A percentile compares a stretch with the other conserved stretches of the same genome.
These are phyloP conservation scores for Flaveria trinervia DNA, from an alignment of 129 eudicot genomes.

Conservation along the genomic window DNA sequence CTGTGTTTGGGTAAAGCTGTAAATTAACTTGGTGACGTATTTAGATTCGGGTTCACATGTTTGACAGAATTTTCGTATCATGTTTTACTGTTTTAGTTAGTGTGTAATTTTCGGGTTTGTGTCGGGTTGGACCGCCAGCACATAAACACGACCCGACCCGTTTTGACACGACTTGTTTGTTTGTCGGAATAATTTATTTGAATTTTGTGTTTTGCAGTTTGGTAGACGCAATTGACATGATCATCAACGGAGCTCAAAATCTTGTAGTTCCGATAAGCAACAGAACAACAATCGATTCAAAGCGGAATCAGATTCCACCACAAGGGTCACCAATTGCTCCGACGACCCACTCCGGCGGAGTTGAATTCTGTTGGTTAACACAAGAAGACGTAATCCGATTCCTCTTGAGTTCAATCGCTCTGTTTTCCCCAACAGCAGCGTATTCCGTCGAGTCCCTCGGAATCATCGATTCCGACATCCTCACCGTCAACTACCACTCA, in stretches of 20 bases:
- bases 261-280: constrained; percentile 72
- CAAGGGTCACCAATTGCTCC: constrained; percentile 33
- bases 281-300: constrained; percentile 28
- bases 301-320: constrained; percentile 33
- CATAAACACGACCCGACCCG: too few relatives aligned
- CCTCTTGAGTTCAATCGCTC: constrained; percentile 67
- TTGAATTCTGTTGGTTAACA: constrained; percentile 79
- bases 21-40: too few relatives aligned
- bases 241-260: constrained; percentile 77
- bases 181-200: too few relatives aligned
- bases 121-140: too few relatives aligned
- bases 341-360: constrained; percentile 49
- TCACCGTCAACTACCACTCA: constrained; percentile 51
- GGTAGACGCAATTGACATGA: constrained; percentile 72
- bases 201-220: constrained; percentile 44
- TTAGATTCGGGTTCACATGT: too few relatives aligned
- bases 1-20: too few relatives aligned
- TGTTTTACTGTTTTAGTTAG: too few relatives aligned
- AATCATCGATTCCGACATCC: constrained; percentile 48
- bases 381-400: constrained; percentile 78
- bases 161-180: too few relatives aligned
- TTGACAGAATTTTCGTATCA: too few relatives aligned
- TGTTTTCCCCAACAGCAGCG: constrained; percentile 59
- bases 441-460: constrained; percentile 59
- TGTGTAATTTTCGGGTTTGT: too few relatives aligned